A percentile compares a stretch with the other conserved stretches of the same genome.
phyloP scores from a whole-genome alignment of 2,329 filamentous ascomycete genomes.

The Neonectria coccinea region DNA sequence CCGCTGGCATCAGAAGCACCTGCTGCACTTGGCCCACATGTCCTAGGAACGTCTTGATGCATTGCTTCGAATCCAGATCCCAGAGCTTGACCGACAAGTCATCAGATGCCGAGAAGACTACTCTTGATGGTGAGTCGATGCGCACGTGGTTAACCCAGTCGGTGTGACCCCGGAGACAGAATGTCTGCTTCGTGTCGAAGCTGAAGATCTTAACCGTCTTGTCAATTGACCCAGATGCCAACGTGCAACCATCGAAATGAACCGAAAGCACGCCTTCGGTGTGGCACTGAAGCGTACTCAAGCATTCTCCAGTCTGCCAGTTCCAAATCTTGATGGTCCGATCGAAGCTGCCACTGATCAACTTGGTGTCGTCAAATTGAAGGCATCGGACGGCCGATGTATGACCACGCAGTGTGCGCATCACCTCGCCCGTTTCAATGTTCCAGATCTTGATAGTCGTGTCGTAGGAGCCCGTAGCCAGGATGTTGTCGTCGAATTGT shows the following conservation, averaged over 20 bases:
- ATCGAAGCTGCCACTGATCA: conserved; percentile 92
- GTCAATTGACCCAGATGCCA: conserved; percentile 92
- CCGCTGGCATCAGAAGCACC: conserved; percentile 82
- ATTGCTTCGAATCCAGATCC: conserved; percentile 87
- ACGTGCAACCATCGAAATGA: conserved; percentile 85
- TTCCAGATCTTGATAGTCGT: conserved; percentile 97
- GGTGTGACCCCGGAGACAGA: conserved; percentile 82
- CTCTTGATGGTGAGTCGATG: conserved; percentile 83
- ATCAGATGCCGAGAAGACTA: conserved; percentile 92
- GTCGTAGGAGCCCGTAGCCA: conserved; percentile 96
- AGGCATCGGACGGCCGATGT: conserved; percentile 85
- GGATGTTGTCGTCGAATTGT: conserved; percentile 83
- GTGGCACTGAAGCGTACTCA: conserved; percentile 85
- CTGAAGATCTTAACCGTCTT: conserved; percentile 93
- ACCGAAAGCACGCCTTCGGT: conserved; percentile 85
- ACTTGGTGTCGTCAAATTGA: conserved; percentile 91
- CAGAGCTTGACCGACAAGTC: conserved; percentile 92
- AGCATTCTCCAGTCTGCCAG: conserved; percentile 89
- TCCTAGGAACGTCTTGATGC: conserved; percentile 82
- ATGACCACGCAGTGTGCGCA: conserved; percentile 88
- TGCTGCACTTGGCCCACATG: conserved; percentile 98
- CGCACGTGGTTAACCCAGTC: conserved; percentile 99
- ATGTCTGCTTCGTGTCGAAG: conserved; percentile 85
- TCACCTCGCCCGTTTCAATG: conserved; percentile 85
- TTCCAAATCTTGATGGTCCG: conserved; percentile 94